Conservation (phyloP, 2,329 filamentous ascomycete species). For the Berkeleyomyces rouxiae region DNA sequence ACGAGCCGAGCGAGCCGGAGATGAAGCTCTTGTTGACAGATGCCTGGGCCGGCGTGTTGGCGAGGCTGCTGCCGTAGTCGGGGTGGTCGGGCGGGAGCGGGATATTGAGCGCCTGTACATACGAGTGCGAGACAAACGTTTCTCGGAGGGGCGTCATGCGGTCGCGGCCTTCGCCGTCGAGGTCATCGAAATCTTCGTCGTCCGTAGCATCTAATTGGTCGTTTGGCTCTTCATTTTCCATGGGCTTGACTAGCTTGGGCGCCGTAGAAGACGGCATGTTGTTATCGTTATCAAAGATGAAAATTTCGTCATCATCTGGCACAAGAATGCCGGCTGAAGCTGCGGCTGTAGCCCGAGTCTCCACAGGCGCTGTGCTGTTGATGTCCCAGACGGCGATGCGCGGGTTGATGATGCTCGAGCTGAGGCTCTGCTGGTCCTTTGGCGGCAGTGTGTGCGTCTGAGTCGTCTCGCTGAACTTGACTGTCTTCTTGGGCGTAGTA, state of each 20-base stretch:
- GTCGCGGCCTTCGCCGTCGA: constrained; percentile 1
- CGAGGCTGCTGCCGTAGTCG: constrained; percentile 6
- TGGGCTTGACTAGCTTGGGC: constrained; percentile 17
- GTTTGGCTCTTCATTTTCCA: constrained; percentile 12
- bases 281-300: constrained; percentile 28
- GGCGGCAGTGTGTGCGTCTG: constrained; percentile 4
- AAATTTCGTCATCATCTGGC: constrained; percentile 25
- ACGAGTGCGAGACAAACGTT: constrained; percentile 13
- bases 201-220: constrained; percentile 21
- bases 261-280: constrained; percentile 20
- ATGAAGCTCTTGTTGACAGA: constrained; percentile 21
- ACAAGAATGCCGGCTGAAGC: not conserved
- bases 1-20: constrained; percentile 33
- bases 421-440: not conserved
- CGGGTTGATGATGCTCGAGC: not conserved
- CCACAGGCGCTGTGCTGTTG: constrained; percentile 12
- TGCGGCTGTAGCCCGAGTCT: constrained; percentile 1
- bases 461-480: constrained; percentile 8
- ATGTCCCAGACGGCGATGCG: constrained; percentile 1
- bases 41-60: constrained; percentile 17
- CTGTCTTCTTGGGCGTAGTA: constrained; percentile 8
- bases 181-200: constrained; percentile 18
- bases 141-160: constrained; percentile 16
- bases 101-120: constrained; percentile 8
- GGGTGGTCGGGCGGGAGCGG: constrained; percentile 10